Evolutionary conservation across 2,329 filamentous ascomycete genomes (phyloP), one percentile per base, ranked within the genome.

Genomic region (Pezicula radicicola): DNA sequence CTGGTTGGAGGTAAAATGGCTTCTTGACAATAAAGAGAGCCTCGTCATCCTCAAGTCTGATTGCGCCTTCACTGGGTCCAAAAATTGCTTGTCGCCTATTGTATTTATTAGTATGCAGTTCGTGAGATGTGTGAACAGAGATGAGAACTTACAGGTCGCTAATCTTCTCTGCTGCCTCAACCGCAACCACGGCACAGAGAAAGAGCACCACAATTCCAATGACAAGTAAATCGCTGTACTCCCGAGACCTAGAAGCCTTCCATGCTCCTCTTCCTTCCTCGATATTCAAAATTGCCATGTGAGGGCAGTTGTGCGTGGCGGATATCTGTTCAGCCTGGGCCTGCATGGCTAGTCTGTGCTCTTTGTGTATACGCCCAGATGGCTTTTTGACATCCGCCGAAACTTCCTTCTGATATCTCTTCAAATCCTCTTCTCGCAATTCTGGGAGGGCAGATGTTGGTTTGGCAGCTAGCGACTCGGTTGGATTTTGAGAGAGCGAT

Each of bases 141-240:
- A 46, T 36, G 18, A 12, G 27, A 42, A 59, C 59, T 49, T 48
- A 63, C 62, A 57, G 42, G 49, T 53, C 49, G 10, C 52, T 51
- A 46, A 56, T 46, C 43, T 51, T 55, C 55, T 62, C 60, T 19
- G 55, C 50, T 3, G 54, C 53, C 37, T 66, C 63, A 30, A 62
- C 35, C 19, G 55, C 48, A 6, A 63, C 51, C 1, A 65, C 62
- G 6, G 58, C 55, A 3, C 52, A 39, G 25, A 66, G 39, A 39
- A 66, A 66, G 2, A 64, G 21, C 1, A 66, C 25, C 21, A 66
- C 63, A 25, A 66, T 61, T 1, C 59, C 61, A 6, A 66, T 62
- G 7, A 64, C 60, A 37, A 65, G 44, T n/a, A 63, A 47, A 55
- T 66, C 63, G 33, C 54, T 60, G 25, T 60, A 61, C 16, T 61